Evolutionary conservation across 2,329 filamentous ascomycete species (phyloP).

Genomic region (Dothistroma septosporum): DNA sequence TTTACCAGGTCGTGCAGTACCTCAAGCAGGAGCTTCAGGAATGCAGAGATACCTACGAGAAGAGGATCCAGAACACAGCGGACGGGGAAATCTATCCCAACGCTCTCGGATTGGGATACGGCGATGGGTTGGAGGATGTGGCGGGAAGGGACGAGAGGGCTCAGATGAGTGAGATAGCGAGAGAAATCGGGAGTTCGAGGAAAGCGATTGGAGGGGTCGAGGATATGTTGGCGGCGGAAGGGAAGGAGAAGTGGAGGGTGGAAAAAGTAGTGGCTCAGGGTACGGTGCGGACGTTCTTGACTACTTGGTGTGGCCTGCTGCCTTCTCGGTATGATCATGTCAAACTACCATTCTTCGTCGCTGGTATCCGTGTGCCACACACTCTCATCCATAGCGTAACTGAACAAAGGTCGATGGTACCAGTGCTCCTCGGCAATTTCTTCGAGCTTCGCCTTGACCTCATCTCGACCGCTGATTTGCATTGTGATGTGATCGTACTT

Average conservation of each 20-base stretch:
- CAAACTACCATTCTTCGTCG: conserved; percentile 32
- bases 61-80: no score
- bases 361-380: conserved; percentile 34
- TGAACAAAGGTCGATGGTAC: conserved; percentile 26
- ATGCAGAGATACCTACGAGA: background rate
- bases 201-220: no score
- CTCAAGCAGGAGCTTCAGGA: background rate
- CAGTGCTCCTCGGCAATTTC: conserved; percentile 26
- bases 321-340: background rate
- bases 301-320: background rate
- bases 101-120: no score
- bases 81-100: no score
- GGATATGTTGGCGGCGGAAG: no score
- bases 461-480: conserved; percentile 17
- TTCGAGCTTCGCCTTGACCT: conserved; percentile 18
- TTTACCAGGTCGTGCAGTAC: background rate
- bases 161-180: no score
- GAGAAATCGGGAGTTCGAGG: no score
- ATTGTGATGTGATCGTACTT: conserved; percentile 26
- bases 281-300: no score
- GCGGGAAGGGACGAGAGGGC: no score
- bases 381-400: conserved; percentile 31
- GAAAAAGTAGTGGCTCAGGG: no score
- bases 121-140: no score
- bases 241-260: background rate